A percentile compares a stretch with the other conserved stretches of the same genome.
Evolutionary conservation across 805 yeast species (phyloP).

Genomic region (Candida wancherniae): DNA sequence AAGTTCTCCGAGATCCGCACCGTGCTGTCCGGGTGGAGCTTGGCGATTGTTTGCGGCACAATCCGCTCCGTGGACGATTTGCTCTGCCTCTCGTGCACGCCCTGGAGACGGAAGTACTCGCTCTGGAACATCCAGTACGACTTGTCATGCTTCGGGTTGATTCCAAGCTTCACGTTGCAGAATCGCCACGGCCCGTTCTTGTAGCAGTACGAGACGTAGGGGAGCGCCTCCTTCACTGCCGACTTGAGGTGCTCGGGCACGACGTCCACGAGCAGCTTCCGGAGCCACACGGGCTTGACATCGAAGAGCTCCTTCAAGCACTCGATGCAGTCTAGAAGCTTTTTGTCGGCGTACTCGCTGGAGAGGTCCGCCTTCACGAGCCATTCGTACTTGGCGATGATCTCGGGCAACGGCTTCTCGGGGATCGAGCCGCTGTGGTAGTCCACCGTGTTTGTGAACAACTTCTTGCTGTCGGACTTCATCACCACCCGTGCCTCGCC

Average conservation of each 20-base stretch:
- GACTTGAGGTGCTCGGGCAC: constrained; percentile 43
- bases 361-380: constrained; percentile 28
- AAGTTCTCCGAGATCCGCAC: constrained; percentile 33
- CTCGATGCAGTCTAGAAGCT: constrained; percentile 40
- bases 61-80: constrained; percentile 15
- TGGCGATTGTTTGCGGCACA: constrained; percentile 23
- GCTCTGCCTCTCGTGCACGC: constrained; percentile 13
- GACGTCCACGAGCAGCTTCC: constrained; percentile 61
- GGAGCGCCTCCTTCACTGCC: constrained; percentile 69
- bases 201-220: constrained; percentile 76
- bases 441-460: constrained; percentile 50
- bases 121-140: constrained; percentile 68
- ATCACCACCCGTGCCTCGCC: constrained; percentile 53
- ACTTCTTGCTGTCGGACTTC: constrained; percentile 42
- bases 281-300: constrained; percentile 77
- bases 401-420: constrained; percentile 42
- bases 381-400: constrained; percentile 35
- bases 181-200: constrained; percentile 95
- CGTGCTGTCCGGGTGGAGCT: constrained; percentile 12
- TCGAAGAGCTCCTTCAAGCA: constrained; percentile 50
- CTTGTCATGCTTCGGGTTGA: constrained; percentile 61
- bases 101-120: constrained; percentile 67
- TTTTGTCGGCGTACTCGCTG: constrained; percentile 29
- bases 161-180: constrained; percentile 71
- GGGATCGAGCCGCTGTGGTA: constrained; percentile 47